phyloP scores from a whole-genome alignment of 495 filamentous ascomycete species.

The Neurospora sp. region DNA sequence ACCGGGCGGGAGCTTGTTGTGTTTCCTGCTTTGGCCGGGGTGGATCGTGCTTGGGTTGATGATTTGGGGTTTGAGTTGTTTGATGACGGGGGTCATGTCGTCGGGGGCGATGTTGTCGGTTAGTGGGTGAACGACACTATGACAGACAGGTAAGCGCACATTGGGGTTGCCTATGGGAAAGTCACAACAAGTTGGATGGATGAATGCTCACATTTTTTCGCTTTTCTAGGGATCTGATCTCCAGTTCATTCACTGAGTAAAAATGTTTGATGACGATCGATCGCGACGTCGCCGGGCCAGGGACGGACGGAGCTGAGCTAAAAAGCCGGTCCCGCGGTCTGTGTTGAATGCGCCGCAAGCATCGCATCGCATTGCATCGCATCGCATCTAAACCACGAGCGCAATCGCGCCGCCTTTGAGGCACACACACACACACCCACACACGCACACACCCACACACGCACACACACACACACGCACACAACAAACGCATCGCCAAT shows the following conservation, averaged over 20 bases:
- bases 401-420: background rate
- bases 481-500: background rate
- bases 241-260: too few species aligned
- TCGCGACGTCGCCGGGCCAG: background rate
- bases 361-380: background rate
- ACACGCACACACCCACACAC: too few species aligned
- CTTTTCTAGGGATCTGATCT: too few species aligned
- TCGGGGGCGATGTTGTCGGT: background rate
- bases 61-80: conserved; percentile 5
- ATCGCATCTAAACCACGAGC: background rate
- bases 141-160: too few species aligned
- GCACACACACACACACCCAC: background rate
- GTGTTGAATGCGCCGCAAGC: background rate
- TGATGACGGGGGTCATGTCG: background rate
- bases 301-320: background rate
- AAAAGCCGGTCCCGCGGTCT: background rate
- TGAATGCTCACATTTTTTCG: too few species aligned
- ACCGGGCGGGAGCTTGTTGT: conserved; percentile 26
- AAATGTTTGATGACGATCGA: background rate
- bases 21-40: conserved; percentile 36
- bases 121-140: background rate
- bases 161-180: too few species aligned
- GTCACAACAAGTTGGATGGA: too few species aligned
- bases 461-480: background rate
- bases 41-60: conserved; percentile 27